Evolutionary conservation across 2,329 filamentous ascomycete genomes (phyloP), one percentile per base, ranked within the genome.

Genomic region (Teratosphaeria epicoccoides): DNA sequence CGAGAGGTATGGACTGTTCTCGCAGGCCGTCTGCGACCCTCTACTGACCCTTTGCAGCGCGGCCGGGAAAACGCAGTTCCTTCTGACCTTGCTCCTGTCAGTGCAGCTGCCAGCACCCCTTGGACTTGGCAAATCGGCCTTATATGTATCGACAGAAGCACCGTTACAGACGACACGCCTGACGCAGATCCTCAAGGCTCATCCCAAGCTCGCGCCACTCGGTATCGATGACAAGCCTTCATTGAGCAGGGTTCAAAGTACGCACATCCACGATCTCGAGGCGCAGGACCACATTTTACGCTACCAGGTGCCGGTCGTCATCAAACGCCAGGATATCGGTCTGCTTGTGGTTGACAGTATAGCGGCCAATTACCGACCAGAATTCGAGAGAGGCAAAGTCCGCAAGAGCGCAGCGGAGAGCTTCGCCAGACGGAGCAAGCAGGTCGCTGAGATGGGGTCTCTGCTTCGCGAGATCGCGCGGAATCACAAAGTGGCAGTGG

Each of bases 71-170:
- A 96, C 93, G 1, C 93, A 98, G 68, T 82, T 96, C 63, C 83
- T 97, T 24, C 79, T 97, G 24, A 83, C 84, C 22, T 78, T 98
- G 24, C 82, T 95, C 44, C 82, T 97, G 28, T 79, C 90, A 26
- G 84, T 84, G 14, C 93, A 98, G 68, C 83, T 97, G 4, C 82
- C 87, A 2, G 71, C 81, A 1, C 54, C 52, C n/a, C 14, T 76
- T 43, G 88, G 88, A 5, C 76, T 89, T 0, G 79, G 79, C 33
- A 82, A 82, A 55, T 78, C 82, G n/a, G 85, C 88, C 0, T 77
- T 98, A 29, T 98, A 98, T 74, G 87, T 98, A 62, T 94, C 90
- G 1, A 97, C 93, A 43, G 93, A 98, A 71, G 84, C 88, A 0
- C 77, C 87, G 0, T 79, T 98, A 1, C 83, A 89, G 20, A 97